Conservation (phyloP, 192 early-diverging fungal species). For the Rhizophagus clarus region DNA sequence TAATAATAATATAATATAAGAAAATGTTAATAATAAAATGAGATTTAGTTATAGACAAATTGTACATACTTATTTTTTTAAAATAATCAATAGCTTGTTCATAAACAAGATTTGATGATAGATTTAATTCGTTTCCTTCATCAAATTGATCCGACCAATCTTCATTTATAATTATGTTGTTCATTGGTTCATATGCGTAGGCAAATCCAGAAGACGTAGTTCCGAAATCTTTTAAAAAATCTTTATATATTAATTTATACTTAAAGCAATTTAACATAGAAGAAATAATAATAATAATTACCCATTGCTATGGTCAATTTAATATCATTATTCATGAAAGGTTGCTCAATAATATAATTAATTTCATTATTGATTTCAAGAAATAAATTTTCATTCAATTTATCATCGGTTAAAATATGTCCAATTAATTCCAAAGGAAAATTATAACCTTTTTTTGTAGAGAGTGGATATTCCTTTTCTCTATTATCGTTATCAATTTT, state of each 20-base stretch:
- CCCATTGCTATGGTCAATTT: background rate
- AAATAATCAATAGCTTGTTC: constrained; percentile 55
- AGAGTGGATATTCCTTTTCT: background rate
- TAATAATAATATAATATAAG: no score
- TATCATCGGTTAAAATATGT: background rate
- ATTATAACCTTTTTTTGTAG: no score
- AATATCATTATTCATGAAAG: background rate
- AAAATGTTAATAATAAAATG: no score
- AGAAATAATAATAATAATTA: background rate
- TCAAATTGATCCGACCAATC: constrained; percentile 15
- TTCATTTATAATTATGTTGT: background rate
- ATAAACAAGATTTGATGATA: constrained; percentile 50
- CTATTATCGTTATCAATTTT: background rate
- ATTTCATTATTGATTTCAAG: background rate
- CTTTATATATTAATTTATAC: background rate
- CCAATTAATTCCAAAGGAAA: background rate
- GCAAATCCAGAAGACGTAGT: background rate
- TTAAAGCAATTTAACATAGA: background rate
- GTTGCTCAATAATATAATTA: background rate
- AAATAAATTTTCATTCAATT: background rate
- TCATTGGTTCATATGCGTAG: background rate
- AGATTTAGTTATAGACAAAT: background rate
- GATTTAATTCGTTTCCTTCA: constrained; percentile 37
- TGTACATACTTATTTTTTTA: constrained; percentile 11
- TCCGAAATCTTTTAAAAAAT: background rate